Percentiles rank a stretch among this genome's conserved stretches.
phyloP scores from a whole-genome alignment of 257 asterid genomes.

The Verbena officinalis region DNA sequence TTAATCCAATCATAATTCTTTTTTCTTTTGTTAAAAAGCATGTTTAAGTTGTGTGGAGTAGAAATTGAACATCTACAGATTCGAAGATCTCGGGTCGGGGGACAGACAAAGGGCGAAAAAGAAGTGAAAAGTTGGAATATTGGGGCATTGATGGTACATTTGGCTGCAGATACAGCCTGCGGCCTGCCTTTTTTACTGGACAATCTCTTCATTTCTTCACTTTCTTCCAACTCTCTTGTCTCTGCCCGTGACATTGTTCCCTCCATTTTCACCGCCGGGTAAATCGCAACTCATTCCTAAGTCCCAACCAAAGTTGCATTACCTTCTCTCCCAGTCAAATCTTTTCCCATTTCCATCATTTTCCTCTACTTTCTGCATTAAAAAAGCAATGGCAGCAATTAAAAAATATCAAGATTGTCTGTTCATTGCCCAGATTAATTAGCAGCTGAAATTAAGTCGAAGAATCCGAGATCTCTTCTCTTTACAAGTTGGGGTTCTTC shows the following conservation, averaged over 20 bases:
- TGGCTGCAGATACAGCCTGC: neutral
- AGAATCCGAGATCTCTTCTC: slow-evolving; percentile 30
- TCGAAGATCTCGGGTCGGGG: neutral
- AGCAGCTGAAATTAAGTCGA: slow-evolving; percentile 22
- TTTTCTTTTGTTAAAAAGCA: no score
- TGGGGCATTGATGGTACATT: neutral
- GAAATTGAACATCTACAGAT: no score
- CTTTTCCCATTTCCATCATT: slow-evolving; percentile 32
- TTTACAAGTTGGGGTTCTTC: slow-evolving; percentile 20
- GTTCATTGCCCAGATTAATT: slow-evolving; percentile 29
- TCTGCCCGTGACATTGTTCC: slow-evolving; percentile 28
- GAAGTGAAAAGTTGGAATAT: slow-evolving; percentile 12
- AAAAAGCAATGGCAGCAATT: slow-evolving; percentile 36
- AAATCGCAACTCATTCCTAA: neutral
- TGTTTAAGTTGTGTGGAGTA: no score
- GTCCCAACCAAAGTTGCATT: neutral
- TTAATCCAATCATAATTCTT: no score
- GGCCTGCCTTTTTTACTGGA: slow-evolving; percentile 15
- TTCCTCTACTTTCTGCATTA: slow-evolving; percentile 34
- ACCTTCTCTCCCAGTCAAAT: slow-evolving; percentile 33
- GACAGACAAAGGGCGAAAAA: neutral
- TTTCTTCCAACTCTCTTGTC: no score
- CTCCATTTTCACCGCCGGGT: slow-evolving; percentile 15
- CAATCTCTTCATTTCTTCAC: neutral
- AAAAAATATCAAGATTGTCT: slow-evolving; percentile 31